Conservation (phyloP, 768 basidiomycete genomes). For the Hygrocybe coccinea region DNA sequence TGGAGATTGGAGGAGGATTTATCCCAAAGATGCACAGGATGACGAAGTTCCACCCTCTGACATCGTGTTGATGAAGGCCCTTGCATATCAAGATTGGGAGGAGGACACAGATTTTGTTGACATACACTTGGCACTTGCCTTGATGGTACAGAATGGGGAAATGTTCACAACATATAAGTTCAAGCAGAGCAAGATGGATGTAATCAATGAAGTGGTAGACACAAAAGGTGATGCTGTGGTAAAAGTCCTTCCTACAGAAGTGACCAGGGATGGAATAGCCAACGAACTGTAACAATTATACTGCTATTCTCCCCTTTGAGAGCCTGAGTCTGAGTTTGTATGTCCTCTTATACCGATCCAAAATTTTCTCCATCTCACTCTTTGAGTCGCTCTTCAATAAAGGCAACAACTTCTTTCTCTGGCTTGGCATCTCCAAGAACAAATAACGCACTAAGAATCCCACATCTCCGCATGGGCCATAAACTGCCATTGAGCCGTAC, state of each 20-base stretch:
- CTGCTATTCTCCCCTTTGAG: background rate
- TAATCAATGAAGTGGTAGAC: background rate
- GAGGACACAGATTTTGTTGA: no score
- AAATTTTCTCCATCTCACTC: slow-evolving; percentile 13
- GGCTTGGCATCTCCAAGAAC: slow-evolving; percentile 15
- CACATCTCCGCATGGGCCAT: slow-evolving; percentile 7
- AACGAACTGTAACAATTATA: background rate
- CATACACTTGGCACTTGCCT: no score
- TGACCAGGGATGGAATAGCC: background rate
- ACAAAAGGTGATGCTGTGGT: background rate
- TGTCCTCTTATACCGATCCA: slow-evolving; percentile 14
- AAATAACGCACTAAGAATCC: slow-evolving; percentile 7
- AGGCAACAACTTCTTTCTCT: slow-evolving; percentile 14
- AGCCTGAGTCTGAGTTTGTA: slow-evolving; percentile 7
- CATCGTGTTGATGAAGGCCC: no score
- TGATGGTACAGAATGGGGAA: no score
- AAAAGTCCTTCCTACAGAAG: background rate
- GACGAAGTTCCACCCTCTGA: no score
- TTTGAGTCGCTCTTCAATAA: slow-evolving; percentile 10
- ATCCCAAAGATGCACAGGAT: no score
- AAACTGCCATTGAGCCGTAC: slow-evolving; percentile 6
- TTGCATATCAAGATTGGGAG: no score
- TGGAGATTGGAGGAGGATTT: no score
- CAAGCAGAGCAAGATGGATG: background rate
- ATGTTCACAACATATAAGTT: no score